Evolutionary conservation across 306 rosid species (phyloP).

Genomic region (Hippophae rhamnoides): DNA sequence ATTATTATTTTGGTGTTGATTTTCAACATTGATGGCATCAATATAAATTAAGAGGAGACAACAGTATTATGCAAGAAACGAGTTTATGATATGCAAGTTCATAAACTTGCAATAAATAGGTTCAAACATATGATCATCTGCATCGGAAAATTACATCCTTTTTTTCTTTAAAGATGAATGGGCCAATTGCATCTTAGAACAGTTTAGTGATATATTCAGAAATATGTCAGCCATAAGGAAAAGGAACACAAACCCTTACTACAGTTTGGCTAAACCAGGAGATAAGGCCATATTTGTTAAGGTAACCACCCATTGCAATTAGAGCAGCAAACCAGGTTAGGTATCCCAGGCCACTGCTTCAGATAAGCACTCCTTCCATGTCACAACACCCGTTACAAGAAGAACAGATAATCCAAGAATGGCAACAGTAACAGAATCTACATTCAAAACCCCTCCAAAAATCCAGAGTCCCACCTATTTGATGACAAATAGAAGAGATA

Average conservation of each 20-base stretch:
- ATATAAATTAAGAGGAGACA: too few species aligned
- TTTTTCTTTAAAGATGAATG: too few species aligned
- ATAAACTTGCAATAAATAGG: too few species aligned
- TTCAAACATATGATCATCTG: too few species aligned
- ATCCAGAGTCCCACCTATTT: conserved; percentile 90
- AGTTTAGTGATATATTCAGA: too few species aligned
- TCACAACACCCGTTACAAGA: conserved; percentile 86
- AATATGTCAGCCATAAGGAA: not conserved
- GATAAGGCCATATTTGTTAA: conserved; percentile 97
- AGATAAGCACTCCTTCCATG: conserved; percentile 97
- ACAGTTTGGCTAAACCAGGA: conserved; percentile 95
- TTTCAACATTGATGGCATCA: too few species aligned
- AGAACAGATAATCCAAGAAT: conserved; percentile 85
- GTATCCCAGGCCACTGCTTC: conserved; percentile 99
- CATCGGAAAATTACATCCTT: too few species aligned
- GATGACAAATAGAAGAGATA: not conserved
- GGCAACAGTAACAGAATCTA: conserved; percentile 94
- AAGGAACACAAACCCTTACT: conserved; percentile 63
- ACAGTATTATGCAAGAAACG: too few species aligned
- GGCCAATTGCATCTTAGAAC: too few species aligned
- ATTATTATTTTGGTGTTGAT: too few species aligned
- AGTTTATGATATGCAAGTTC: too few species aligned
- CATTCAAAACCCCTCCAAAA: conserved; percentile 62
- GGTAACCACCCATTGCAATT: conserved; percentile 99
- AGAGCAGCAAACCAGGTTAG: conserved; percentile 99